Conservation (phyloP, 768 basidiomycete species). For the Candolleomyces aberdarensis region DNA sequence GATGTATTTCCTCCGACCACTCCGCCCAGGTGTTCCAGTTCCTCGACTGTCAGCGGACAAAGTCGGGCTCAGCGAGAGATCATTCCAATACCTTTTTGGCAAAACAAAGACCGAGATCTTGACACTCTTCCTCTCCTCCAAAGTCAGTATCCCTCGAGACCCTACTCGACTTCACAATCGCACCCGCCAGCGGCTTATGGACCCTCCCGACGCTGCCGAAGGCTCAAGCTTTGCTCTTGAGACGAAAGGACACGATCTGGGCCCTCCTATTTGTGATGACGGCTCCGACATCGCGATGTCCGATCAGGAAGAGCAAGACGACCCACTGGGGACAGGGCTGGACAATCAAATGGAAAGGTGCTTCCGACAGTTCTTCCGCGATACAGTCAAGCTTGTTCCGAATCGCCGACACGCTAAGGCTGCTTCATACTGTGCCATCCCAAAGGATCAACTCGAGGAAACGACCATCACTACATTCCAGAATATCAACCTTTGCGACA, state of each 20-base stretch:
- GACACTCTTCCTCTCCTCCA: background rate
- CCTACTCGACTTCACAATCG: background rate
- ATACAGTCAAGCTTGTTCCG: background rate
- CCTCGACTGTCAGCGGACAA: background rate
- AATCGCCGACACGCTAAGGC: background rate
- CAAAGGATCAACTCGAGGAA: background rate
- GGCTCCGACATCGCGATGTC: background rate
- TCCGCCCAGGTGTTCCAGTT: background rate
- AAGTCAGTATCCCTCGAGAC: background rate
- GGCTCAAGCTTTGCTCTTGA: background rate
- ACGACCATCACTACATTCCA: background rate
- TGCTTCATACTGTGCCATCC: background rate
- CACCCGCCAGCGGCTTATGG: background rate
- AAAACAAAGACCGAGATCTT: background rate
- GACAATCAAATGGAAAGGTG: background rate
- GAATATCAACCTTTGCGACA: background rate
- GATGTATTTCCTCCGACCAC: background rate
- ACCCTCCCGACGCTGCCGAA: background rate
- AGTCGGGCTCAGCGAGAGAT: background rate
- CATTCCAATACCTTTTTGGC: background rate
- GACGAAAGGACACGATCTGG: background rate
- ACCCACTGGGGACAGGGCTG: background rate
- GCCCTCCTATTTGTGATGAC: background rate
- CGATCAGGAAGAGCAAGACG: background rate
- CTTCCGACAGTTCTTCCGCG: background rate